Conservation (phyloP, 208 protist genomes). For the Angomonas ambiguus region DNA sequence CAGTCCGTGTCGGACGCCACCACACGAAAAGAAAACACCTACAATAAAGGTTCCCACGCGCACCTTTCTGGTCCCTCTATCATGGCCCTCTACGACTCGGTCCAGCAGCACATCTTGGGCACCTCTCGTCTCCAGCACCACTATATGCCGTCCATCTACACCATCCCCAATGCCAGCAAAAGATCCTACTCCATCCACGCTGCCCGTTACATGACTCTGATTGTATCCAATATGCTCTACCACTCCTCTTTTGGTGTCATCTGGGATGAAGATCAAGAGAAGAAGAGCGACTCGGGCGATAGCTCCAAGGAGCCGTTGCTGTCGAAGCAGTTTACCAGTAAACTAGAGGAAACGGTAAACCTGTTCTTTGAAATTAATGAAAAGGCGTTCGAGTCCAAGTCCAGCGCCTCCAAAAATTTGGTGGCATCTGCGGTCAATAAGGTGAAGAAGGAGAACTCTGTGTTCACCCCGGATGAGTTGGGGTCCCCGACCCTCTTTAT, state of each 20-base stretch:
- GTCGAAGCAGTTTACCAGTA: neutral
- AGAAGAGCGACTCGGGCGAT: neutral
- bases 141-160: constrained; percentile 18
- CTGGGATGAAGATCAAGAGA: constrained; percentile 1
- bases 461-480: constrained; percentile 18
- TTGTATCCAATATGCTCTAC: constrained; percentile 1
- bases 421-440: constrained; percentile 22
- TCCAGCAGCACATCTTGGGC: constrained; percentile 36
- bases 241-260: neutral
- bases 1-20: neutral
- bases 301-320: neutral
- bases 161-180: constrained; percentile 12
- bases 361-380: neutral
- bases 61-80: constrained; percentile 33
- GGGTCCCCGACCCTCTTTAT: constrained; percentile 24
- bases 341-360: neutral
- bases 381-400: neutral
- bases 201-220: neutral
- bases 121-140: constrained; percentile 12
- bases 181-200: neutral
- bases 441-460: constrained; percentile 3
- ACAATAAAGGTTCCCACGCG: constrained; percentile 16
- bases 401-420: constrained; percentile 15
- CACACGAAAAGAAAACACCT: neutral
- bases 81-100: constrained; percentile 40